Evolutionary conservation across 2,329 filamentous ascomycete genomes (phyloP).

Genomic region (Clonostachys rhizophaga): DNA sequence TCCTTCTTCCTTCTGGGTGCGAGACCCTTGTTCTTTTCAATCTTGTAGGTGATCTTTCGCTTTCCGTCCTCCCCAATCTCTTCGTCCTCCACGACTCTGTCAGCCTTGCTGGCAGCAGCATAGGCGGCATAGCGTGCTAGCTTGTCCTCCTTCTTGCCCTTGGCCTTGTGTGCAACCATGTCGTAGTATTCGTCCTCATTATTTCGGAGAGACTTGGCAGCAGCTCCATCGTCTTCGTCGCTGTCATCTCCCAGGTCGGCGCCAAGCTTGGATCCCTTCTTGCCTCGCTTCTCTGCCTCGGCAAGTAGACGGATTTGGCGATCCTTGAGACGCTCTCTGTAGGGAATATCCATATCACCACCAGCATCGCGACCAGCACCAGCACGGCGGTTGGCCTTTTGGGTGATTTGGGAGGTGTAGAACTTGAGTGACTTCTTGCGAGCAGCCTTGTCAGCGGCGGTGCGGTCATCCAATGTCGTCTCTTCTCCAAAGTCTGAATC

Average conservation of each 20-base stretch:
- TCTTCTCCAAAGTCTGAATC: constrained; percentile 94
- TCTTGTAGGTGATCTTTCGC: constrained; percentile 86
- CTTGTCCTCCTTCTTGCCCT: constrained; percentile 72
- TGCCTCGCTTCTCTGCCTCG: constrained; percentile 82
- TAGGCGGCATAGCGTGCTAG: constrained; percentile 49
- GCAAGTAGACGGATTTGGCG: constrained; percentile 80
- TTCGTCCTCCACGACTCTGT: constrained; percentile 61
- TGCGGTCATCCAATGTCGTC: constrained; percentile 67
- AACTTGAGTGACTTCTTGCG: constrained; percentile 93
- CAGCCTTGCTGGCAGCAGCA: constrained; percentile 57
- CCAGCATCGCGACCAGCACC: constrained; percentile 69
- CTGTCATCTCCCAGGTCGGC: constrained; percentile 66
- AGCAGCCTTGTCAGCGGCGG: constrained; percentile 80
- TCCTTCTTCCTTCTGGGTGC: constrained; percentile 90
- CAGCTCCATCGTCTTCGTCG: constrained; percentile 60
- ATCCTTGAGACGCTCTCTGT: constrained; percentile 84
- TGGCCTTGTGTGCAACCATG: constrained; percentile 68
- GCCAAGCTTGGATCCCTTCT: constrained; percentile 55
- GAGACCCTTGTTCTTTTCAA: constrained; percentile 96
- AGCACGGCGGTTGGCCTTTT: constrained; percentile 84
- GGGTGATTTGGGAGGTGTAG: constrained; percentile 96
- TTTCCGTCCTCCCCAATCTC: constrained; percentile 79
- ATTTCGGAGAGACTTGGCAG: constrained; percentile 44
- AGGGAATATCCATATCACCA: constrained; percentile 78
- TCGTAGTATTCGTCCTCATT: constrained; percentile 83